Conservation (phyloP, 805 yeast species). For the Candida ulmi region DNA sequence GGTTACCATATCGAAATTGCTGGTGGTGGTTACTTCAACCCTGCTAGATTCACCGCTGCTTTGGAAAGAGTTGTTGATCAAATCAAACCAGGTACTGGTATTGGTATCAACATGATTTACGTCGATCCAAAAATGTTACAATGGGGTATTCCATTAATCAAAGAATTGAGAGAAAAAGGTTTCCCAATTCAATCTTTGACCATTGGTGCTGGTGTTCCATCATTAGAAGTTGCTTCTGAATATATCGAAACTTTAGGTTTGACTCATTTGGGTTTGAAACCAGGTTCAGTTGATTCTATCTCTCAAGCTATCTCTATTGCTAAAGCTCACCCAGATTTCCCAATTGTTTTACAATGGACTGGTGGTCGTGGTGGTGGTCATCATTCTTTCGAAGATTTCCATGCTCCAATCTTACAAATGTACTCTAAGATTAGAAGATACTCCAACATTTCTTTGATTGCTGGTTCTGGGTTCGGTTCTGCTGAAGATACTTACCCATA, state of each 20-base stretch:
- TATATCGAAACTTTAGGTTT: slow-evolving; percentile 89
- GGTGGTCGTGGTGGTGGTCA: slow-evolving; percentile 99
- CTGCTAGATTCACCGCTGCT: slow-evolving; percentile 67
- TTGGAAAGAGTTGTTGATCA: slow-evolving; percentile 64
- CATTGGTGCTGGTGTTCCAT: slow-evolving; percentile 99
- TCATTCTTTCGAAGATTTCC: slow-evolving; percentile 98
- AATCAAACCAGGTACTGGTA: slow-evolving; percentile 81
- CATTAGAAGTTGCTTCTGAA: slow-evolving; percentile 94
- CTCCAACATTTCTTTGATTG: slow-evolving; percentile 81
- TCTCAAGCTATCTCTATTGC: slow-evolving; percentile 85
- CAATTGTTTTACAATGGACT: slow-evolving; percentile 98
- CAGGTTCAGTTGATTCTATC: slow-evolving; percentile 94
- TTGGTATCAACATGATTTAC: slow-evolving; percentile 88
- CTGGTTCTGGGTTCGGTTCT: slow-evolving; percentile 98
- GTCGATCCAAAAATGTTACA: slow-evolving; percentile 97
- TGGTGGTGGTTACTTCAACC: slow-evolving; percentile 96
- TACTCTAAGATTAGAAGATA: slow-evolving; percentile 91
- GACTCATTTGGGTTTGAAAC: slow-evolving; percentile 93
- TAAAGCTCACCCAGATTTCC: slow-evolving; percentile 92
- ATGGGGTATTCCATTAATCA: slow-evolving; percentile 97
- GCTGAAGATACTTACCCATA: slow-evolving; percentile 96
- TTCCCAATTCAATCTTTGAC: slow-evolving; percentile 95
- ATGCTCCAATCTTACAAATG: slow-evolving; percentile 94
- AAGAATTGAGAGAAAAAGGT: slow-evolving; percentile 81
- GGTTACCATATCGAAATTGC: slow-evolving; percentile 98